phyloP scores from a whole-genome alignment of 192 early-diverging fungal species.

The Rhizophlyctis rosea region DNA sequence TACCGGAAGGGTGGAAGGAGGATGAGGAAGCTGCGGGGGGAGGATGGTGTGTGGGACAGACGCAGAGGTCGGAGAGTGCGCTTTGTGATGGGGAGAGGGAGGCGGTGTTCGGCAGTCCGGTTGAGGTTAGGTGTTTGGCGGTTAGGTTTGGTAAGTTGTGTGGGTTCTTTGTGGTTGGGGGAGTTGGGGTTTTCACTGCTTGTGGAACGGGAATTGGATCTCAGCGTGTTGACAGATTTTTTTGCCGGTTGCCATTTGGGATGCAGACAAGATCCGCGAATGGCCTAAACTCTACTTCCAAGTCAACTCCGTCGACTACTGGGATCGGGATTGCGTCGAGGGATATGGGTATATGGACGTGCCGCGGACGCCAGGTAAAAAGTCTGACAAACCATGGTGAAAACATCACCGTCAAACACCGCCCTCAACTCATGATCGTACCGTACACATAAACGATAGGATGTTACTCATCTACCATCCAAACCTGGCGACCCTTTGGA shows the following conservation, averaged over 20 bases:
- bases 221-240: not conserved
- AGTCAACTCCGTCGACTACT: conserved; percentile 37
- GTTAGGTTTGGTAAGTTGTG: too few species aligned
- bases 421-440: too few species aligned
- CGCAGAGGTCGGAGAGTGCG: conserved; percentile 16
- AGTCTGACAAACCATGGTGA: conserved; percentile 5
- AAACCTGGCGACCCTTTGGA: conserved; percentile 37
- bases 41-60: not conserved
- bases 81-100: too few species aligned
- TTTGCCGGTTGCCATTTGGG: too few species aligned
- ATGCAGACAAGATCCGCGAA: conserved; percentile 13
- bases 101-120: too few species aligned
- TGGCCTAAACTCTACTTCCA: conserved; percentile 36
- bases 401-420: conserved; percentile 5
- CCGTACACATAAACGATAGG: too few species aligned
- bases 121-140: too few species aligned
- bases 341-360: conserved; percentile 41
- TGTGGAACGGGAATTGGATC: not conserved
- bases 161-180: conserved; percentile 15
- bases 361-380: conserved; percentile 30
- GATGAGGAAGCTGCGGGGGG: conserved; percentile 16
- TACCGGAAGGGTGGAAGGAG: conserved; percentile 26
- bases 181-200: conserved; percentile 9
- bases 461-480: conserved; percentile 17
- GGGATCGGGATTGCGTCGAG: conserved; percentile 31